phyloP scores from a whole-genome alignment of 2,329 filamentous ascomycete species.

The Salinomyces thailandicus region DNA sequence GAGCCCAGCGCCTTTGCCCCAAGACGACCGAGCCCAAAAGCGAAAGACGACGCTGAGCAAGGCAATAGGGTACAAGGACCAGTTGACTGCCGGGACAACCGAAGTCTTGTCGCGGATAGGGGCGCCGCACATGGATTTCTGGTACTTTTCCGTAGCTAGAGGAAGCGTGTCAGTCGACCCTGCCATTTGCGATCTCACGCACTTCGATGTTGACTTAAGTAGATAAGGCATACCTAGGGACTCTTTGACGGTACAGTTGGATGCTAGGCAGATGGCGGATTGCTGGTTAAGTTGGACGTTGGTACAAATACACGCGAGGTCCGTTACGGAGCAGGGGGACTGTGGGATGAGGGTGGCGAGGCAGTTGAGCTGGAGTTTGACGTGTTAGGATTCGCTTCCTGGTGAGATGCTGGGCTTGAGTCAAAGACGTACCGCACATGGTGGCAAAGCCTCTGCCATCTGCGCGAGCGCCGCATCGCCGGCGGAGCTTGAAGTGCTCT shows the following conservation, averaged over 20 bases:
- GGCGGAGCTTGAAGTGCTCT: neutral
- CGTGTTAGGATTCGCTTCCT: too few relatives aligned
- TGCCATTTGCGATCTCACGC: too few relatives aligned
- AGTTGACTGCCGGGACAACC: neutral
- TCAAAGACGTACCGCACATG: neutral
- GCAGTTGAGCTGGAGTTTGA: neutral
- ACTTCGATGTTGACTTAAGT: too few relatives aligned
- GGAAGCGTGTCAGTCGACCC: neutral
- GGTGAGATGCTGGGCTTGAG: too few relatives aligned
- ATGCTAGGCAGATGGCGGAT: neutral
- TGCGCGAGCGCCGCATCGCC: neutral
- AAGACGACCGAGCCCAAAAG: neutral
- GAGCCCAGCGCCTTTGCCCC: constrained; percentile 1
- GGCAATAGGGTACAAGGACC: neutral
- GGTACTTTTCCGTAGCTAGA: neutral
- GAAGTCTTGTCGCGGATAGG: neutral
- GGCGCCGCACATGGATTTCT: neutral
- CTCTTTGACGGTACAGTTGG: neutral
- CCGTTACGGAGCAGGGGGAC: neutral
- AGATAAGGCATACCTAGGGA: neutral
- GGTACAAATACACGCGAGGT: neutral
- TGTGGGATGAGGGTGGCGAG: neutral
- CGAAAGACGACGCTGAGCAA: neutral
- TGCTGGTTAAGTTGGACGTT: neutral
- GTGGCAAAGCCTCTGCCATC: neutral